Evolutionary conservation across 2,329 filamentous ascomycete genomes (phyloP).

Genomic region (Zymoseptoria passerinii): DNA sequence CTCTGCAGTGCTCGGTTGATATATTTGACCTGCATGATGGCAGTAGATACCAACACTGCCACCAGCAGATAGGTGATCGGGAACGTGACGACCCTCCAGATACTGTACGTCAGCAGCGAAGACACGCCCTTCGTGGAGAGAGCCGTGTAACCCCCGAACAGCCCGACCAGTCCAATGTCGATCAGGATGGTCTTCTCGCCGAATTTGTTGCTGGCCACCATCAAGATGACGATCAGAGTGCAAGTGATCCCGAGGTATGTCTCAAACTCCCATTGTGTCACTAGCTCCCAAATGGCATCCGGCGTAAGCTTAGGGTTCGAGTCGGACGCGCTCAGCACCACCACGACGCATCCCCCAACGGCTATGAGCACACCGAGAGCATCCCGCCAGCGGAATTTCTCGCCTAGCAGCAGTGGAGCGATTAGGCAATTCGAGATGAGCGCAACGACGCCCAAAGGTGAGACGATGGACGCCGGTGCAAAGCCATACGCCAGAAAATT

Average conservation of each 20-base stretch:
- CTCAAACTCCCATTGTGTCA: conserved; percentile 81
- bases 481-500: conserved; percentile 98
- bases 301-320: conserved; percentile 87
- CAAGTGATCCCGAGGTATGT: conserved; percentile 76
- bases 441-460: conserved; percentile 91
- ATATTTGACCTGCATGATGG: conserved; percentile 94
- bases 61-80: conserved; percentile 86
- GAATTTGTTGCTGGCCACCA: conserved; percentile 75
- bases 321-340: conserved; percentile 83
- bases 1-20: conserved; percentile 83
- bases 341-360: conserved; percentile 78
- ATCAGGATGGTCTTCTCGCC: conserved; percentile 83
- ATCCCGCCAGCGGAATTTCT: conserved; percentile 76
- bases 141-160: conserved; percentile 98
- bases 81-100: conserved; percentile 82
- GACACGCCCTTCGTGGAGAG: conserved; percentile 94
- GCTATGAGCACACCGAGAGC: conserved; percentile 82
- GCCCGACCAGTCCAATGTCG: conserved; percentile 82
- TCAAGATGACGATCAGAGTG: conserved; percentile 63
- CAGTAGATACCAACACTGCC: conserved; percentile 69
- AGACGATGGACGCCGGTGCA: conserved; percentile 93
- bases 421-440: conserved; percentile 95
- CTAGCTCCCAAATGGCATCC: conserved; percentile 80
- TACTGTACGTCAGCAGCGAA: conserved; percentile 83
- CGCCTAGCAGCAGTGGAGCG: conserved; percentile 86